Evolutionary conservation across 106 monocot genomes (phyloP).

Genomic region (Amphibolis antarctica): DNA sequence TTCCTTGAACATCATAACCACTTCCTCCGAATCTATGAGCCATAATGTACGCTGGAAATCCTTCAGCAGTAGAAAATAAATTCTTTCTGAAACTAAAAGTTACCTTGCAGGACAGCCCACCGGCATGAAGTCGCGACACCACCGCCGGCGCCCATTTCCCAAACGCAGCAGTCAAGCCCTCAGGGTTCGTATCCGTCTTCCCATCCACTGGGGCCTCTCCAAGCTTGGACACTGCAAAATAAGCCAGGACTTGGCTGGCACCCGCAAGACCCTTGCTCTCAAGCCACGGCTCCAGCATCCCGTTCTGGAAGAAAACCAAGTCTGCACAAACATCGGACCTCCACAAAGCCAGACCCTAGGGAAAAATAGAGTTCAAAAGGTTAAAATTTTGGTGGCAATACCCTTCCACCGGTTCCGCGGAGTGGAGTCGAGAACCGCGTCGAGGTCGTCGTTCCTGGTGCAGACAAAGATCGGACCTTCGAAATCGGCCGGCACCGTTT

Average conservation of each 20-base stretch:
- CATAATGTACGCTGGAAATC: too few species aligned
- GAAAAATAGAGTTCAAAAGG: not conserved
- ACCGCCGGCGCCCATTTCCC: conserved; percentile 84
- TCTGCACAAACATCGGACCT: conserved; percentile 41
- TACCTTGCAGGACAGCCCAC: conserved; percentile 97
- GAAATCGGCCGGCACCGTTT: conserved; percentile 43
- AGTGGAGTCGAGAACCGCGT: conserved; percentile 66
- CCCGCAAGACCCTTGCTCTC: conserved; percentile 65
- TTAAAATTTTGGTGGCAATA: conserved; percentile 10
- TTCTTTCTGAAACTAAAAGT: not conserved
- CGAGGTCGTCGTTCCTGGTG: conserved; percentile 91
- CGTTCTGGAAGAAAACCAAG: conserved; percentile 99
- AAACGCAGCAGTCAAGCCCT: conserved; percentile 77
- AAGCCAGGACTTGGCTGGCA: conserved; percentile 78
- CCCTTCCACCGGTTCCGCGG: conserved; percentile 65
- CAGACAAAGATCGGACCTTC: conserved; percentile 85
- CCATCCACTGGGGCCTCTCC: conserved; percentile 90
- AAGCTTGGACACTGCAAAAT: conserved; percentile 87
- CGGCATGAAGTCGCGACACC: conserved; percentile 53
- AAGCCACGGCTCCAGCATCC: conserved; percentile 97
- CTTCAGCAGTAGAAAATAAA: not conserved
- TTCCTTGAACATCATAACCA: too few species aligned
- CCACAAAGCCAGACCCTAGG: not conserved
- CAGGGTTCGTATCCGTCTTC: conserved; percentile 89
- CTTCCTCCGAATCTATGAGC: too few species aligned